Evolutionary conservation across 345 rosid genomes (phyloP).

Genomic region (Moricandia moricandioides): DNA sequence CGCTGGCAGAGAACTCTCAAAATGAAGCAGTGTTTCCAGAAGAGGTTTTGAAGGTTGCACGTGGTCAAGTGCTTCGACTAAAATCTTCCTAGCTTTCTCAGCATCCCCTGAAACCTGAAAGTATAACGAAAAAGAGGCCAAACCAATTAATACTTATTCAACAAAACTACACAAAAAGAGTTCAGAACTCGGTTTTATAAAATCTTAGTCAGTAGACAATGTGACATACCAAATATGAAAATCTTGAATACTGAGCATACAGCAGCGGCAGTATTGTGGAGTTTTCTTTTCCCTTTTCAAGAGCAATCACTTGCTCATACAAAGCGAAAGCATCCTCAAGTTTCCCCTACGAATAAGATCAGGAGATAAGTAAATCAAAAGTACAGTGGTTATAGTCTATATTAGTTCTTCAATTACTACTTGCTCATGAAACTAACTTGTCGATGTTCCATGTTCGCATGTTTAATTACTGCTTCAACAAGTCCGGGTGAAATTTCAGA

Average conservation of each 20-base stretch:
- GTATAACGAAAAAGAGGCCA: not conserved
- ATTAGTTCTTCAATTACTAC: conserved; percentile 20
- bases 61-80: not conserved
- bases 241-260: conserved; percentile 86
- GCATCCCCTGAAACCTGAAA: conserved; percentile 2
- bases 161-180: not conserved
- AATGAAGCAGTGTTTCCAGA: conserved; percentile 54
- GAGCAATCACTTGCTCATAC: conserved; percentile 88
- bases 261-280: conserved; percentile 71
- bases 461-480: conserved; percentile 89
- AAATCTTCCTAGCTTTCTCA: not conserved
- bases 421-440: conserved; percentile 48
- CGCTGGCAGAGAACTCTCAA: conserved; percentile 64
- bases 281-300: conserved; percentile 93
- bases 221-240: conserved; percentile 66
- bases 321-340: conserved; percentile 68
- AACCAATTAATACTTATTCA: not conserved
- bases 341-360: conserved; percentile 59
- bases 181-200: not conserved
- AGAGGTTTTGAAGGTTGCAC: conserved; percentile 1
- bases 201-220: not conserved
- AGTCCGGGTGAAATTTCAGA: conserved; percentile 89
- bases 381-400: not conserved
- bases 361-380: conserved; percentile 23
- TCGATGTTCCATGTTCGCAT: conserved; percentile 90